Conservation (phyloP, 129 eudicot genomes). For the Lactuca sativa region DNA sequence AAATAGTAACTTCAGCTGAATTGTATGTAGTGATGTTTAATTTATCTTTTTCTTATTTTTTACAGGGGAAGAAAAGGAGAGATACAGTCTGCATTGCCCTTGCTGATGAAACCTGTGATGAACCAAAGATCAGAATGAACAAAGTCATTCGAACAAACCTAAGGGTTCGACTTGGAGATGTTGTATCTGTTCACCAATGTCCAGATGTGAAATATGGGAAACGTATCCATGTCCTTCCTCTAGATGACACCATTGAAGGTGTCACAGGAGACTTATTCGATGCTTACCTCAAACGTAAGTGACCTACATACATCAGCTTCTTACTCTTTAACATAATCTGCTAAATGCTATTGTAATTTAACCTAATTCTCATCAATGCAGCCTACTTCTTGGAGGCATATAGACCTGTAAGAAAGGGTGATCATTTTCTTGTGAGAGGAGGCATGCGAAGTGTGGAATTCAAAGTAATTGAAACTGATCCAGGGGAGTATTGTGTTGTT, state of each 20-base stretch:
- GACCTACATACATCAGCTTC: not conserved
- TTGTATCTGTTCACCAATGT: constrained; percentile 84
- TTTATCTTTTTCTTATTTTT: too few species aligned
- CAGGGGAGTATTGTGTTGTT: constrained; percentile 81
- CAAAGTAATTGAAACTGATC: constrained; percentile 76
- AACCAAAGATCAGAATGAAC: constrained; percentile 72
- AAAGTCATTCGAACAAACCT: constrained; percentile 69
- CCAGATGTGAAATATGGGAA: constrained; percentile 82
- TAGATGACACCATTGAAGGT: constrained; percentile 85
- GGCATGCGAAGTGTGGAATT: constrained; percentile 84
- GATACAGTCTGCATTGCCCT: constrained; percentile 74
- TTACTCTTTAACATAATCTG: not conserved
- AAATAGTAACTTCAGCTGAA: too few species aligned
- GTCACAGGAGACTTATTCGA: constrained; percentile 80
- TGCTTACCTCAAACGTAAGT: constrained; percentile 71
- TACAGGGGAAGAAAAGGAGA: constrained; percentile 71
- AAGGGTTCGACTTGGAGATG: constrained; percentile 76
- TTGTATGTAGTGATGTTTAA: too few species aligned
- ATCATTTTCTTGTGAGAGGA: constrained; percentile 77
- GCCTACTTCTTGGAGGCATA: constrained; percentile 78
- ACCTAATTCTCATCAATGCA: constrained; percentile 28
- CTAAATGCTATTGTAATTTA: not conserved
- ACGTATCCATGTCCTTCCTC: constrained; percentile 71
- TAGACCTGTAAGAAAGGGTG: constrained; percentile 78
- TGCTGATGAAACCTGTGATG: constrained; percentile 76